phyloP scores from a whole-genome alignment of 495 filamentous ascomycete species.

The Daldinia caldariorum region DNA sequence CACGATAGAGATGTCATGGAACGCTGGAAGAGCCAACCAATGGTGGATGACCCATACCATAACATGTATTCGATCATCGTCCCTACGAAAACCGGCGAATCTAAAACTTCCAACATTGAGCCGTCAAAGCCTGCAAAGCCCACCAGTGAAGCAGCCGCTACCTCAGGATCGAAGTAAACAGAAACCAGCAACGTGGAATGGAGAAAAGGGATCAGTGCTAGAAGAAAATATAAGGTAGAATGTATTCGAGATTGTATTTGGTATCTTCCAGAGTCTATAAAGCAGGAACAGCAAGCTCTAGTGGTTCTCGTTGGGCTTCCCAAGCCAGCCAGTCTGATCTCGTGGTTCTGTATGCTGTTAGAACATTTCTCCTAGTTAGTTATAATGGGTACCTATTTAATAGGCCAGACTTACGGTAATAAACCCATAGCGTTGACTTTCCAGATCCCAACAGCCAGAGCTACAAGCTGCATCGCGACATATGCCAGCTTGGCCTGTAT shows the following conservation, averaged over 20 bases:
- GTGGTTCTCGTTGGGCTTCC: slow-evolving; percentile 80
- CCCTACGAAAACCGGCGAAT: not conserved
- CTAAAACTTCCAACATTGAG: not conserved
- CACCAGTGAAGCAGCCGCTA: slow-evolving; percentile 26
- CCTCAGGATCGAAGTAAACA: slow-evolving; percentile 27
- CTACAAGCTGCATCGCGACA: slow-evolving; percentile 83
- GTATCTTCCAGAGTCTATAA: slow-evolving; percentile 51
- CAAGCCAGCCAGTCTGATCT: slow-evolving; percentile 95
- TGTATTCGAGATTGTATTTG: not conserved
- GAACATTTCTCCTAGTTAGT: slow-evolving; percentile 9
- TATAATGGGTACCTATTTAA: slow-evolving; percentile 2
- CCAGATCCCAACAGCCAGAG: slow-evolving; percentile 89
- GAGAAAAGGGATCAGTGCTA: not conserved
- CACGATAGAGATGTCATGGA: not conserved
- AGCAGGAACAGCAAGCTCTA: slow-evolving; percentile 73
- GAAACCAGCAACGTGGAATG: not conserved
- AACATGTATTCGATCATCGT: slow-evolving; percentile 18
- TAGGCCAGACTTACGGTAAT: slow-evolving; percentile 73
- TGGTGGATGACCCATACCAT: slow-evolving; percentile 30
- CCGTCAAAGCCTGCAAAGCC: not conserved
- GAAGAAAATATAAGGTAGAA: not conserved
- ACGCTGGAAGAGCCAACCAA: slow-evolving; percentile 28
- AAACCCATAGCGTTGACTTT: slow-evolving; percentile 98
- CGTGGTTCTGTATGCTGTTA: slow-evolving; percentile 73
- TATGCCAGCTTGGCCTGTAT: slow-evolving; percentile 86